Conservation (phyloP, 177 flowering plant species). For the Vitis hybrid region DNA sequence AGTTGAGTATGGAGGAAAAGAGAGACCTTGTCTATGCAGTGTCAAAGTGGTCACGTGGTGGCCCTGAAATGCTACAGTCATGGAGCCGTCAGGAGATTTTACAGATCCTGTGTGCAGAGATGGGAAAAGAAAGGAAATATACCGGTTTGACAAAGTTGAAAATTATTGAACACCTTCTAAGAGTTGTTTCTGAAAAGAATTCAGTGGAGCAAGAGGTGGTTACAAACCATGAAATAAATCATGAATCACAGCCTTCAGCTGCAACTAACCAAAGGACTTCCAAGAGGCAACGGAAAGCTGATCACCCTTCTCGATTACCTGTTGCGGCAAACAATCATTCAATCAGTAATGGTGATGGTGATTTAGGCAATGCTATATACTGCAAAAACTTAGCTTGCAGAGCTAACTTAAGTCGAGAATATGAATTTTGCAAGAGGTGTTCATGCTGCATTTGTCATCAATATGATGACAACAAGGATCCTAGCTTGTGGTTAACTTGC, state of each 20-base stretch:
- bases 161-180: conserved; percentile 82
- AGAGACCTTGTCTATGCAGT: conserved; percentile 77
- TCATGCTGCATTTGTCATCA: conserved; percentile 85
- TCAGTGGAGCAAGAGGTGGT: conserved; percentile 26
- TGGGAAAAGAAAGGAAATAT: conserved; percentile 94
- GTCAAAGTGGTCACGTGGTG: conserved; percentile 69
- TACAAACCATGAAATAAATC: conserved; percentile 11
- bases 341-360: conserved; percentile 22
- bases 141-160: conserved; percentile 83
- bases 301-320: conserved; percentile 55
- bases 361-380: conserved; percentile 27
- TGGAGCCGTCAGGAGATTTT: conserved; percentile 95
- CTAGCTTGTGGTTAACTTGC: conserved; percentile 92
- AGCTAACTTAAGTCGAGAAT: conserved; percentile 52
- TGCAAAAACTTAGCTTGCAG: conserved; percentile 91
- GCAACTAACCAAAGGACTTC: conserved; percentile 29
- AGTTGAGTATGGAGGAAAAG: conserved; percentile 74
- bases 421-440: conserved; percentile 85
- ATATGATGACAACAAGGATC: conserved; percentile 97
- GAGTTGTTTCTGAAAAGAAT: conserved; percentile 67
- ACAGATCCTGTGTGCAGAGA: conserved; percentile 79
- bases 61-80: conserved; percentile 69
- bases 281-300: conserved; percentile 81
- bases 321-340: conserved; percentile 23
- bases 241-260: conserved; percentile 31